These are phyloP conservation scores for Cyclotella choctawhatcheeana DNA, from an alignment of 108 stramenopile genomes.

Conservation along the genomic window DNA sequence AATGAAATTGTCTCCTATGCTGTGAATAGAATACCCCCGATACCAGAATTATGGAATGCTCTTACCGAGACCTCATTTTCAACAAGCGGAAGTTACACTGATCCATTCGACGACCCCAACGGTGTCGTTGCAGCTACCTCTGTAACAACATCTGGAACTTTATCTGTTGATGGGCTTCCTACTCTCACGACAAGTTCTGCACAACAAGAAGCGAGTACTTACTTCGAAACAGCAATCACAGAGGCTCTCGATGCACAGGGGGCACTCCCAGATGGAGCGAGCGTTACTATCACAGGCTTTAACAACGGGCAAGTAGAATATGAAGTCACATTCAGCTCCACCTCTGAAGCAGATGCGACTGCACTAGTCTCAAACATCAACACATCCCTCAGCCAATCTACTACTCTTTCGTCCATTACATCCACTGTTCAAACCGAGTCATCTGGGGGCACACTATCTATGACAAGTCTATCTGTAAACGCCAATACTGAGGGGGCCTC, in stretches of 20 bases:
- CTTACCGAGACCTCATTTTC: constrained; percentile 8
- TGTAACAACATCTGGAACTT: constrained; percentile 15
- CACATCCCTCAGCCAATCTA: background rate
- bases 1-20: constrained; percentile 20
- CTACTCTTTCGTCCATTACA: constrained; percentile 4
- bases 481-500: constrained; percentile 16
- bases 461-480: constrained; percentile 13
- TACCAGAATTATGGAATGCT: constrained; percentile 6
- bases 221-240: constrained; percentile 18
- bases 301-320: constrained; percentile 6
- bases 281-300: constrained; percentile 1
- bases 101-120: constrained; percentile 10
- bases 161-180: constrained; percentile 14
- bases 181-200: background rate
- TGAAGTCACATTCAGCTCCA: background rate
- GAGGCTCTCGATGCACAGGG: background rate
- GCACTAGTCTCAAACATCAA: background rate
- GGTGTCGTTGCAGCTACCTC: constrained; percentile 5
- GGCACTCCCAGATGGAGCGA: constrained; percentile 1
- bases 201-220: background rate
- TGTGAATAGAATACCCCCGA: background rate
- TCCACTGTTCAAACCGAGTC: background rate
- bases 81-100: constrained; percentile 15
- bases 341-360: background rate
- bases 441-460: background rate